phyloP scores from a whole-genome alignment of 2,329 filamentous ascomycete species.

The Ophiostoma montium region DNA sequence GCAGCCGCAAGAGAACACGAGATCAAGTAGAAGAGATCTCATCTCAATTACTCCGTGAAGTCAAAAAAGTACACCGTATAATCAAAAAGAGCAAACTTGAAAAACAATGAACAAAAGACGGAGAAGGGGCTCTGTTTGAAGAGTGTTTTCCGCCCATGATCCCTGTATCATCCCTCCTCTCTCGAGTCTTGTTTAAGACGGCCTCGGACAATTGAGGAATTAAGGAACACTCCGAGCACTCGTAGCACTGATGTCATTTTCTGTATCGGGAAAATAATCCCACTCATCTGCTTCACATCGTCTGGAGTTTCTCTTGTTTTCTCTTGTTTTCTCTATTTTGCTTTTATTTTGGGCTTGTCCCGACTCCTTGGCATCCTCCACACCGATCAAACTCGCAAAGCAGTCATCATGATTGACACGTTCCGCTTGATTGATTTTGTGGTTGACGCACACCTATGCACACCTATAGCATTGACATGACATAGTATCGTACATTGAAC shows the following conservation, averaged over 20 bases:
- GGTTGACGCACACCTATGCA: too few relatives aligned
- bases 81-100: neutral
- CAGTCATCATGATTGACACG: too few relatives aligned
- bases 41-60: too few relatives aligned
- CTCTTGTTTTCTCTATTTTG: neutral
- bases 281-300: neutral
- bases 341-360: neutral
- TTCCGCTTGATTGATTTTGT: too few relatives aligned
- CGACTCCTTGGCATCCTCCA: too few relatives aligned
- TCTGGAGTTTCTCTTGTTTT: neutral
- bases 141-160: slow-evolving; percentile 16
- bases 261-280: neutral
- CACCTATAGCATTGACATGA: too few relatives aligned
- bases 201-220: slow-evolving; percentile 4
- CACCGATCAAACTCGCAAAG: too few relatives aligned
- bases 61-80: too few relatives aligned
- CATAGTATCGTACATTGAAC: too few relatives aligned
- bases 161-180: slow-evolving; percentile 18
- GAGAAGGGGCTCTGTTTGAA: slow-evolving; percentile 15
- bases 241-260: neutral
- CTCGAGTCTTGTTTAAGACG: slow-evolving; percentile 11
- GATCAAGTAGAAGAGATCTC: neutral
- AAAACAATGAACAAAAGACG: neutral
- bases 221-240: too few relatives aligned
- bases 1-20: too few relatives aligned